phyloP scores from a whole-genome alignment of 495 filamentous ascomycete species.

The Tetracladium marchalianum region DNA sequence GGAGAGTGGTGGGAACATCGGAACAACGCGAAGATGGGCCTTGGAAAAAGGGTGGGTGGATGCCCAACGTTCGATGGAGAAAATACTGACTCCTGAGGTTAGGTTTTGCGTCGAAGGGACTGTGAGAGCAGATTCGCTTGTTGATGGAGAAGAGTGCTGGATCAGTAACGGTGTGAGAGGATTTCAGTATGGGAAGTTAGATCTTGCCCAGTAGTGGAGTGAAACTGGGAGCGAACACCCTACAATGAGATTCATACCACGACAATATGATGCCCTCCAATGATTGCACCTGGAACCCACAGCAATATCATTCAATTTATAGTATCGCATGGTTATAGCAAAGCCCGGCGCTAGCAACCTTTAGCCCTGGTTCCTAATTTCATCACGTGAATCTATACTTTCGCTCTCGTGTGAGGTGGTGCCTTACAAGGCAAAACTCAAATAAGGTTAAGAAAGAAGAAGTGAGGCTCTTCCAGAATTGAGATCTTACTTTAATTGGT shows the following conservation, averaged over 20 bases:
- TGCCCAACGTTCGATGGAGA: neutral
- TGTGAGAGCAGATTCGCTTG: conserved; percentile 42
- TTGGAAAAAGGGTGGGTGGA: conserved; percentile 39
- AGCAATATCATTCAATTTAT: too few species aligned
- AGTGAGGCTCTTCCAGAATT: too few species aligned
- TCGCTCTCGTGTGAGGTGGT: too few species aligned
- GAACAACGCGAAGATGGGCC: conserved; percentile 75
- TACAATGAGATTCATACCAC: neutral
- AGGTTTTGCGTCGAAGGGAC: conserved; percentile 49
- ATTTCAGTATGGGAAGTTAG: conserved; percentile 43
- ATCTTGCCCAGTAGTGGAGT: conserved; percentile 3
- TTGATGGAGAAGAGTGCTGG: conserved; percentile 69
- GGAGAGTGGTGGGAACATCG: conserved; percentile 64
- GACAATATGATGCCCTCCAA: neutral
- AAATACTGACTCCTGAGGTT: neutral
- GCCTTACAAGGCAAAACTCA: too few species aligned
- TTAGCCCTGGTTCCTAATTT: too few species aligned
- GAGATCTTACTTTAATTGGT: too few species aligned
- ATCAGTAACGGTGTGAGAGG: conserved; percentile 80
- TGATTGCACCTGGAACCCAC: too few species aligned
- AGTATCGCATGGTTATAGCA: too few species aligned
- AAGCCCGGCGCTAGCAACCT: too few species aligned
- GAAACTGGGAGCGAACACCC: neutral
- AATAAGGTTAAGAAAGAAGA: too few species aligned
- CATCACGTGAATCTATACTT: too few species aligned